Evolutionary conservation across 2,329 filamentous ascomycete species (phyloP).

Genomic region (Metarhizium humberi): DNA sequence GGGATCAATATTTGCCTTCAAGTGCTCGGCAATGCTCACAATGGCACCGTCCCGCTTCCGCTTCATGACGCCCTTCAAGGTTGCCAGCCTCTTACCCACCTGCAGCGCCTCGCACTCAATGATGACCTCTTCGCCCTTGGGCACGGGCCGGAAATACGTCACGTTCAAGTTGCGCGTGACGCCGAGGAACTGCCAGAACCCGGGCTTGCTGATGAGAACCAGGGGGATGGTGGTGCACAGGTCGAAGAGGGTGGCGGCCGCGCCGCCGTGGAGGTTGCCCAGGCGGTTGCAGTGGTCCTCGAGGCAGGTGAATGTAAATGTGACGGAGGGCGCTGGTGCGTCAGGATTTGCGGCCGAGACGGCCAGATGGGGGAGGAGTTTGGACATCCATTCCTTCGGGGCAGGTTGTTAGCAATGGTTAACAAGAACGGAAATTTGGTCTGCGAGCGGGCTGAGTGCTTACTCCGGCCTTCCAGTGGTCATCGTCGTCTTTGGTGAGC

Average conservation of each 20-base stretch:
- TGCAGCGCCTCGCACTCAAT: constrained; percentile 50
- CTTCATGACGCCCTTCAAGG: constrained; percentile 45
- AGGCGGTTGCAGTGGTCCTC: constrained; percentile 42
- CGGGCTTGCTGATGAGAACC: constrained; percentile 44
- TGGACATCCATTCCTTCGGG: constrained; percentile 34
- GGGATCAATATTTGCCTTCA: constrained; percentile 53
- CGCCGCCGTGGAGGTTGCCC: constrained; percentile 51
- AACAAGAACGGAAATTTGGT: too few relatives aligned
- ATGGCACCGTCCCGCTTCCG: constrained; percentile 42
- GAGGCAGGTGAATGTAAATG: constrained; percentile 40
- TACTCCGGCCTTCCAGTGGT: constrained; percentile 21
- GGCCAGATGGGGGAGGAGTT: constrained; percentile 30
- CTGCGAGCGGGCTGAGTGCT: constrained; percentile 4
- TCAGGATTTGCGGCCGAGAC: constrained; percentile 27
- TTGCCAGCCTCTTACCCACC: constrained; percentile 43
- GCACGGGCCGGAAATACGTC: constrained; percentile 57
- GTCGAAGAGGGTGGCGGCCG: constrained; percentile 59
- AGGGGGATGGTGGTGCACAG: constrained; percentile 52
- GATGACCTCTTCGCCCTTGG: constrained; percentile 38
- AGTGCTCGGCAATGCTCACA: constrained; percentile 52
- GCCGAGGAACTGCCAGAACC: constrained; percentile 52
- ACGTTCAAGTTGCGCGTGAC: constrained; percentile 58
- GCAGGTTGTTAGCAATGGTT: neutral
- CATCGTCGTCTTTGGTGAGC: constrained; percentile 19
- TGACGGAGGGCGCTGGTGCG: constrained; percentile 27